These are phyloP conservation scores for Sporisorium scitamineum DNA, from an alignment of 1,284 basidiomycete species.

Conservation along the genomic window DNA sequence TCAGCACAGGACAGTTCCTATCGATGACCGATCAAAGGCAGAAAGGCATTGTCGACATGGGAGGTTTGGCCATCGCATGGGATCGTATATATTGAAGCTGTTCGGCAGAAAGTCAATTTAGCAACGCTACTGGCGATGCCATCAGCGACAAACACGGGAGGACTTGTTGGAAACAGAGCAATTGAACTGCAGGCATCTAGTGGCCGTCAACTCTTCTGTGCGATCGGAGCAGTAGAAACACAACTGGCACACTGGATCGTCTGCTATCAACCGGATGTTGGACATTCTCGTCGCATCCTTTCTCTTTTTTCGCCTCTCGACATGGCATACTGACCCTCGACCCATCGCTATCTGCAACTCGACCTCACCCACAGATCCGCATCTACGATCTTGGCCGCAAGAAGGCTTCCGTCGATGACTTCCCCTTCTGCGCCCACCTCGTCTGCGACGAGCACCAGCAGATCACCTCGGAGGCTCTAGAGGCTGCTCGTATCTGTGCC, in stretches of 20 bases:
- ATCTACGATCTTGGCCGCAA: slow-evolving; percentile 87
- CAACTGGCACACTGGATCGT: slow-evolving; percentile 16
- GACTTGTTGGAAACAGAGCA: too few relatives aligned
- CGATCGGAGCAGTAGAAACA: not conserved
- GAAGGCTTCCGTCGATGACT: slow-evolving; percentile 90
- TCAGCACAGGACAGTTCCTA: not conserved
- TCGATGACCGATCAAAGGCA: too few relatives aligned
- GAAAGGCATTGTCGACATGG: not conserved
- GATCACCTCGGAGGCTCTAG: slow-evolving; percentile 93
- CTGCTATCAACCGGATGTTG: not conserved
- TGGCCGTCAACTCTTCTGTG: too few relatives aligned
- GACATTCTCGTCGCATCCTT: not conserved
- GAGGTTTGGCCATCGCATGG: too few relatives aligned
- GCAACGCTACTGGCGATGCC: too few relatives aligned
- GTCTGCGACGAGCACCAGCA: slow-evolving; percentile 99
- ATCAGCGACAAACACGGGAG: too few relatives aligned
- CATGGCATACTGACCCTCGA: slow-evolving; percentile 8
- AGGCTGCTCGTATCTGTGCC: slow-evolving; percentile 98
- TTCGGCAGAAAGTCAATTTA: too few relatives aligned
- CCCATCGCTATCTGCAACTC: not conserved
- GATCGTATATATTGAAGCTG: too few relatives aligned
- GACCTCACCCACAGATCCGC: slow-evolving; percentile 58
- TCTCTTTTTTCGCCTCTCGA: not conserved
- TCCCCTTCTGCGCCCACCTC: slow-evolving; percentile 85
- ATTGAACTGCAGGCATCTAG: too few relatives aligned